Conservation (phyloP, 225 moss, liverwort and hornwort species). For the Asterella californica region DNA sequence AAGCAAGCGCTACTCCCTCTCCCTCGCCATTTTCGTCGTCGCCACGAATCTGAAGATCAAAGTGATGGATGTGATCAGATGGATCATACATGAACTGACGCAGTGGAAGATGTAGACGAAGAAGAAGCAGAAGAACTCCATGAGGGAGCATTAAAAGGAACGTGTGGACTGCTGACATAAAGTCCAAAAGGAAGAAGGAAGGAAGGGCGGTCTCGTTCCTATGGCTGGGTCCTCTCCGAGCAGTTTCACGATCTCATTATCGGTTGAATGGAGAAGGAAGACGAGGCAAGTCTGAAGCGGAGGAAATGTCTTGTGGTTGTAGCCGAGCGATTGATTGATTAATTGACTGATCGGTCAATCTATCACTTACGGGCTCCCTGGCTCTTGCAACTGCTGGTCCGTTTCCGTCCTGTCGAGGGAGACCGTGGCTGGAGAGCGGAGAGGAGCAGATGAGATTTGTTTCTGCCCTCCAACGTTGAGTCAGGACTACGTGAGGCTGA, state of each 20-base stretch:
- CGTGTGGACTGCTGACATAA: not conserved
- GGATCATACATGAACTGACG: not conserved
- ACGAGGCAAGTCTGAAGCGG: not conserved
- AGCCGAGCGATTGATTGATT: conserved; percentile 1
- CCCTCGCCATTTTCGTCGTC: too few species aligned
- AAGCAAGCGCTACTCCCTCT: not conserved
- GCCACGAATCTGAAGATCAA: not conserved
- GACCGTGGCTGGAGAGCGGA: not conserved
- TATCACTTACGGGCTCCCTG: not conserved
- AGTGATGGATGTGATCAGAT: not conserved
- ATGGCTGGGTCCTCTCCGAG: not conserved
- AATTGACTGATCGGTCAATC: not conserved
- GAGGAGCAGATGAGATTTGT: not conserved
- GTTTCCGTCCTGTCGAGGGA: not conserved
- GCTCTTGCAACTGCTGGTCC: not conserved
- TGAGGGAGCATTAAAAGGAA: not conserved
- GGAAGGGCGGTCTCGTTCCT: not conserved
- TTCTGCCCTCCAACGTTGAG: not conserved
- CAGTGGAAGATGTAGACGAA: not conserved
- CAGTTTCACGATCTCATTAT: not conserved
- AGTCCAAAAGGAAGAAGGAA: not conserved
- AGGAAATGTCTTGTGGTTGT: not conserved
- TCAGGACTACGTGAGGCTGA: not conserved
- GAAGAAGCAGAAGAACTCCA: not conserved
- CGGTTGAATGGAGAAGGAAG: not conserved